Conservation (phyloP, 805 yeast species). For the Cyberlindnera suaveolens region DNA sequence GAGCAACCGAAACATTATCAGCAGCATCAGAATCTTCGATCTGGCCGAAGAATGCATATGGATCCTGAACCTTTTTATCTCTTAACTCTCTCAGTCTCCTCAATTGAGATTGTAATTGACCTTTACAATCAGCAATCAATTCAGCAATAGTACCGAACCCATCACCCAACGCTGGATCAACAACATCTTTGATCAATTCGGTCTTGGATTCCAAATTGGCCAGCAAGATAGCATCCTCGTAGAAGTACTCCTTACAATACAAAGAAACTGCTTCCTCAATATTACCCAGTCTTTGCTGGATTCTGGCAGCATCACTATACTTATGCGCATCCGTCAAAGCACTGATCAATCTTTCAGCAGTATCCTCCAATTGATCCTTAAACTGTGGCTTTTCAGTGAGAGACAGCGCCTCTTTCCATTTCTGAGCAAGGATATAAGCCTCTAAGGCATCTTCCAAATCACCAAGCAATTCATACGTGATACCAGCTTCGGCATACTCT, state of each 20-base stretch:
- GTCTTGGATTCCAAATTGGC: slow-evolving; percentile 37
- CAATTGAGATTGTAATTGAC: slow-evolving; percentile 79
- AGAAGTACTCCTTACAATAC: slow-evolving; percentile 70
- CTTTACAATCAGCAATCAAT: slow-evolving; percentile 85
- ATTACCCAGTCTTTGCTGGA: slow-evolving; percentile 60
- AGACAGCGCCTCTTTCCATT: slow-evolving; percentile 81
- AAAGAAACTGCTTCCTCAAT: slow-evolving; percentile 55
- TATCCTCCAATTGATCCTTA: slow-evolving; percentile 33
- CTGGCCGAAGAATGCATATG: slow-evolving; percentile 75
- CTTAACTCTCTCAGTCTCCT: slow-evolving; percentile 80
- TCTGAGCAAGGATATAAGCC: slow-evolving; percentile 60
- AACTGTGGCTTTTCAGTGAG: slow-evolving; percentile 40
- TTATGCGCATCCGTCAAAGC: slow-evolving; percentile 61
- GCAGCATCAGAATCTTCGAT: slow-evolving; percentile 61
- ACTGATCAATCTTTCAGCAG: slow-evolving; percentile 56
- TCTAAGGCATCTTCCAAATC: slow-evolving; percentile 57
- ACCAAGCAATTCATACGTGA: slow-evolving; percentile 66
- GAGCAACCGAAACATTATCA: slow-evolving; percentile 92
- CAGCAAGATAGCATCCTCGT: slow-evolving; percentile 68
- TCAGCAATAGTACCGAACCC: slow-evolving; percentile 87
- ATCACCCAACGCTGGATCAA: slow-evolving; percentile 76
- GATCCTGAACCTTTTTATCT: slow-evolving; percentile 76
- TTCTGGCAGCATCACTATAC: slow-evolving; percentile 75
- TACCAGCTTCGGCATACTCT: slow-evolving; percentile 67
- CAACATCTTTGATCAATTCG: slow-evolving; percentile 47